These are phyloP conservation scores for Dimargaris xerosporica DNA, from an alignment of 192 early-diverging fungal genomes.

Conservation along the genomic window DNA sequence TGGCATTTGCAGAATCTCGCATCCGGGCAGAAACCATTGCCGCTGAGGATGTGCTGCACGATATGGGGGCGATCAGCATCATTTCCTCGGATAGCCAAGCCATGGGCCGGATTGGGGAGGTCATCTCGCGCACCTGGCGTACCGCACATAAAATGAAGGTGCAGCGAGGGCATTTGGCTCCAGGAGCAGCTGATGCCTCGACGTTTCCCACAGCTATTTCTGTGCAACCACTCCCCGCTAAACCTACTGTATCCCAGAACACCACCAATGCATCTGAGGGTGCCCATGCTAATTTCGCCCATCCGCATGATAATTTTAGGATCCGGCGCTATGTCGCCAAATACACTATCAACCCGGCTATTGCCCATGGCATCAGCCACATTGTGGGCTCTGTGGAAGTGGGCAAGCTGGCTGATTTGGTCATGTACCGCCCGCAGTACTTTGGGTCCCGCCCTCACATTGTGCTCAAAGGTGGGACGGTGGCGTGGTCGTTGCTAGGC, in stretches of 20 bases:
- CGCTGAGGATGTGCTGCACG: constrained; percentile 92
- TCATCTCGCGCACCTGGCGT: constrained; percentile 83
- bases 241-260: neutral
- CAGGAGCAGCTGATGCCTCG: constrained; percentile 22
- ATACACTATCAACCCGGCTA: constrained; percentile 95
- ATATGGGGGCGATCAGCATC: constrained; percentile 86
- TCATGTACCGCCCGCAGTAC: constrained; percentile 64
- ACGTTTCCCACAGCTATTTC: neutral
- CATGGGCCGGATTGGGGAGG: constrained; percentile 95
- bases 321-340: constrained; percentile 88
- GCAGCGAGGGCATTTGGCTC: constrained; percentile 48
- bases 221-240: neutral
- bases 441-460: constrained; percentile 82
- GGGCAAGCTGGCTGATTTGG: constrained; percentile 88
- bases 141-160: constrained; percentile 91
- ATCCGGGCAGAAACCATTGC: constrained; percentile 96
- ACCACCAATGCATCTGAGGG: constrained; percentile 16
- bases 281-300: constrained; percentile 21
- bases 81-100: constrained; percentile 90
- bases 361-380: constrained; percentile 75
- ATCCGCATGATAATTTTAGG: constrained; percentile 69
- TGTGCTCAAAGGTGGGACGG: constrained; percentile 80
- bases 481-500: constrained; percentile 75
- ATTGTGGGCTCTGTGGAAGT: constrained; percentile 85
- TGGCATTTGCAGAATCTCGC: constrained; percentile 90